phyloP scores from a whole-genome alignment of 2,329 filamentous ascomycete species.

The Lasiodiplodia gonubiensis region DNA sequence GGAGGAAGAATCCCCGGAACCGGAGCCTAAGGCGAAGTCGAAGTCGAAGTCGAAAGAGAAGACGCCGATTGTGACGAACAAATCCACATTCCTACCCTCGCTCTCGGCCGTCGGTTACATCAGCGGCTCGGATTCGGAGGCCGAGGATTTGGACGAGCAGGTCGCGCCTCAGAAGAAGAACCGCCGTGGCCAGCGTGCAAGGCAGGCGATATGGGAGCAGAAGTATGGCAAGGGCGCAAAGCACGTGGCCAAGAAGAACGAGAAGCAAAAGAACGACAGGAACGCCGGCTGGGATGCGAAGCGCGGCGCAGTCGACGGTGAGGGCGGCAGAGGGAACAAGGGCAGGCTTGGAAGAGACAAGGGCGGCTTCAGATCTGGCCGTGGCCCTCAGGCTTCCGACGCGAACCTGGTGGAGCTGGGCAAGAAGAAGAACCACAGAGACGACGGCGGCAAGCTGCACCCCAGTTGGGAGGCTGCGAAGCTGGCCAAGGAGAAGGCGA shows the following conservation, averaged over 20 bases:
- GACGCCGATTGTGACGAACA: conserved; percentile 35
- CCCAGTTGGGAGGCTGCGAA: conserved; percentile 70
- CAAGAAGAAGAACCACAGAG: conserved; percentile 37
- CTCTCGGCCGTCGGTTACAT: conserved; percentile 79
- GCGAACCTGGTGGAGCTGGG: conserved; percentile 42
- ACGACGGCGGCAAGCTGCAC: conserved; percentile 63
- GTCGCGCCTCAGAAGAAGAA: conserved; percentile 69
- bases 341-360: conserved; percentile 34
- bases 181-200: conserved; percentile 75
- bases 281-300: conserved; percentile 65
- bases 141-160: conserved; percentile 60
- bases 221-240: conserved; percentile 76
- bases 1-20: conserved; percentile 32
- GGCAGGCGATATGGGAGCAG: conserved; percentile 79
- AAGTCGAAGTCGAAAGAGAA: conserved; percentile 38
- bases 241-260: conserved; percentile 60
- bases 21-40: conserved; percentile 36
- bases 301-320: conserved; percentile 55
- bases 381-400: conserved; percentile 39
- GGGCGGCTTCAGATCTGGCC: conserved; percentile 34
- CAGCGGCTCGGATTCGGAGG: conserved; percentile 71
- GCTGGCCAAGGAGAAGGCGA: conserved; percentile 62
- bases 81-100: conserved; percentile 72
- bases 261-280: conserved; percentile 42
- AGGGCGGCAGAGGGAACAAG: conserved; percentile 31